Evolutionary conservation across 176 grass and related monocot species (phyloP).

Genomic region (Zoysia pacifica): DNA sequence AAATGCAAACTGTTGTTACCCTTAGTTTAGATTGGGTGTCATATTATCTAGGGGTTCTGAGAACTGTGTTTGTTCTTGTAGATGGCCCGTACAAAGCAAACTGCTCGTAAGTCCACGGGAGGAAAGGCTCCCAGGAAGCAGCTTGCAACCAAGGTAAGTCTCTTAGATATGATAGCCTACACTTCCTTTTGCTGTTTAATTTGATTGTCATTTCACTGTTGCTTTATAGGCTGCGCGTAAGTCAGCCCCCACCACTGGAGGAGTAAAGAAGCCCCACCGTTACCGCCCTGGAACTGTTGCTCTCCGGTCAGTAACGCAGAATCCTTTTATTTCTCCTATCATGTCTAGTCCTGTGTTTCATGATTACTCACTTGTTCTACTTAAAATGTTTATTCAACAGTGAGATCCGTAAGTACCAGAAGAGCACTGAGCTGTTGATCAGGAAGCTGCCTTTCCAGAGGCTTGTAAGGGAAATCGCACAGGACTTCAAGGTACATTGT

Average conservation of each 20-base stretch:
- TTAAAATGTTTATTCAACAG: constrained; percentile 18
- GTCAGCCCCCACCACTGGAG: constrained; percentile 47
- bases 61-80: not conserved
- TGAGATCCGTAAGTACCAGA: constrained; percentile 82
- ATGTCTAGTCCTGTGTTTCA: not conserved
- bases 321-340: not conserved
- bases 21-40: not conserved
- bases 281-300: constrained; percentile 59
- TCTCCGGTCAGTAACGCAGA: constrained; percentile 33
- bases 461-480: constrained; percentile 68
- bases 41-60: not conserved
- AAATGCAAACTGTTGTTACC: not conserved
- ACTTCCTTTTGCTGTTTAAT: not conserved
- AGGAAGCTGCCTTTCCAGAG: constrained; percentile 74
- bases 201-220: not conserved
- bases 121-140: constrained; percentile 61
- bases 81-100: constrained; percentile 66
- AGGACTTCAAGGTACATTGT: constrained; percentile 51
- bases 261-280: constrained; percentile 58
- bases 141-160: constrained; percentile 50
- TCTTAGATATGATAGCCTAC: not conserved
- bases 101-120: constrained; percentile 49
- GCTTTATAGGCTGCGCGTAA: constrained; percentile 46
- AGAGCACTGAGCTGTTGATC: constrained; percentile 71
- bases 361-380: not conserved